Conservation (phyloP, 305 asterid species). For the Fraxinus velutina region DNA sequence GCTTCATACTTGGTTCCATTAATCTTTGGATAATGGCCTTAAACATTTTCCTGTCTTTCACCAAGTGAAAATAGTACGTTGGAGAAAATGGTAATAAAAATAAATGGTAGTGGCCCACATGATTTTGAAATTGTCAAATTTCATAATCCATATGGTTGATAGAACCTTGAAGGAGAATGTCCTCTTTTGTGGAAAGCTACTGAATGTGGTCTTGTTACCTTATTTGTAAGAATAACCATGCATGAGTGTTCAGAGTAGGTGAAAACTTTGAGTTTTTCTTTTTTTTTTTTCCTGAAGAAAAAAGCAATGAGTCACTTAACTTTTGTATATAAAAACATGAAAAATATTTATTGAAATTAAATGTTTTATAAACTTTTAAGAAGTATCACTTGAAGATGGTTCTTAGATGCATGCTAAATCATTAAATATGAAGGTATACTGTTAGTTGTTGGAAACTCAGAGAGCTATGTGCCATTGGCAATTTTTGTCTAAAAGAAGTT, state of each 20-base stretch:
- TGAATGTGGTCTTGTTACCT: not conserved
- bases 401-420: not conserved
- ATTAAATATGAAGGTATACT: not conserved
- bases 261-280: not conserved
- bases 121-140: not conserved
- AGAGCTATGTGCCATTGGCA: slow-evolving; percentile 15
- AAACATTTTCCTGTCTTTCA: not conserved
- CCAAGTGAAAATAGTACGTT: slow-evolving; percentile 1
- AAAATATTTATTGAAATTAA: not conserved
- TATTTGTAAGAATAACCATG: not conserved
- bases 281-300: not conserved
- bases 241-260: not conserved
- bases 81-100: not conserved
- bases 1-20: slow-evolving; percentile 14
- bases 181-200: not conserved
- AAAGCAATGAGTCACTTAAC: not conserved
- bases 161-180: not conserved
- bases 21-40: slow-evolving; percentile 10
- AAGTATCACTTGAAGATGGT: not conserved
- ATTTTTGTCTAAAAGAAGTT: slow-evolving; percentile 11
- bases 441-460: not conserved
- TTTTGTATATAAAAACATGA: not conserved
- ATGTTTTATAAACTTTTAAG: not conserved
- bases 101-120: not conserved
- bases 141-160: not conserved